Evolutionary conservation across 2,329 filamentous ascomycete species (phyloP), one percentile per base, ranked within the genome.

Genomic region (Hypoxylon sp.): DNA sequence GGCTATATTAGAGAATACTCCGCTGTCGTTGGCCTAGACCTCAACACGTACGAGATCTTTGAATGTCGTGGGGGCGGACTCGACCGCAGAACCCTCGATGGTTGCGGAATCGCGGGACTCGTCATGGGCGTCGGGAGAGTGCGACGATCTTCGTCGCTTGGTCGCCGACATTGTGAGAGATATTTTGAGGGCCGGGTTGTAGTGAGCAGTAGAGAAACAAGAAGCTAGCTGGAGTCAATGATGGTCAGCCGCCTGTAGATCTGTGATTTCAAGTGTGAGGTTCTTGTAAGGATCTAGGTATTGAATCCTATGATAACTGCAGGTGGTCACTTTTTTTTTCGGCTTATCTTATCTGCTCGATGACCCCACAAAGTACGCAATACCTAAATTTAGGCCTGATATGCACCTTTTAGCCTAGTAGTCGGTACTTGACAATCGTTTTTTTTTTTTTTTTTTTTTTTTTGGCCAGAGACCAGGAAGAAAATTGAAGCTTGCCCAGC

Each of bases 1-100:
- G 3, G 31, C 31, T 45, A 17, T 18, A 15, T 64, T 56, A 66
- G 57, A 55, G 46, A 24, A 11, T 21, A 17, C 6, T 13, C 3
- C 7, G 4, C 8, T 23, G 13, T 15, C n/a, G 23, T 29, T 13
- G 2, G 18, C 11, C 20, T 31, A 26, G 17, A 17, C 2, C 40
- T 45, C 11, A 9, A 13, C 13, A 54, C 76, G 24, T 72, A 84
- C 82, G 40, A 91, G 73, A 27, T 91, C 88, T 51, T 83, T 85
- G 69, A 91, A 91, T 0, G 85, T 86, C 75, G 88, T 88, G n/a
- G 62, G 58, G 23, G 55, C 35, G 10, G 62, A 62, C 4, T 68
- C 70, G 18, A 60, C 63, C 26, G 50, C 66, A 5, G 67, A 65
- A 23, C 55, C 58, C 2, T 71, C 67, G 29, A 66, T 26, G 2